Base-by-base conservation (phyloP, 2,329 filamentous ascomycete genomes). In the Fusarium acutatum region DNA sequence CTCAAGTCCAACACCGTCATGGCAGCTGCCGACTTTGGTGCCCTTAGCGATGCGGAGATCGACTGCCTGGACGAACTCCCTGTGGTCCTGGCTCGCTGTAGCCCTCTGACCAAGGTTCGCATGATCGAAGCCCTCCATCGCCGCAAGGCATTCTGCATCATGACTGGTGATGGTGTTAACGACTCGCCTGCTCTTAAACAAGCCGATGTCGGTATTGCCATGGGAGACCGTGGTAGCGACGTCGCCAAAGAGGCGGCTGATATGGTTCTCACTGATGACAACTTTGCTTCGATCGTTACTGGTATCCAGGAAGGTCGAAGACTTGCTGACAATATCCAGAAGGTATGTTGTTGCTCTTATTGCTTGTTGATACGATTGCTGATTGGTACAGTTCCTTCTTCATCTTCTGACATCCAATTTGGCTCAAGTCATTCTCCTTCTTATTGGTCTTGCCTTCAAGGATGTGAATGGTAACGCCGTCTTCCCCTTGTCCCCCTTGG, bases 191-290 rank as follows among this genome's bases (percentile, higher is more conserved):
- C 92, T 2, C 85, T 94, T 32, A 93, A 93, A 79, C 88, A 91
- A 75, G 90, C 92, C 10, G 92, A 94, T 76, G 91, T 94, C 22
- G 92, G 92, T 77, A 94, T 94, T 73, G 92, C 92, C 71, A 94
- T 94, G 92, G 91, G 92, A 53, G 84, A 90, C 71, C 86, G 90
- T 46, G 92, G 92, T 22, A 92, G 89, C 49, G 92, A 94, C 78
- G 92, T 94, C 15, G 92, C 92, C 70, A 94, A 93, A 77, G 91
- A 96, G 82, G 94, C 94, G 6, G 92, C 93, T 3, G 94, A 97
- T 78, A 96, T 97, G 87, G 93, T 97, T 40, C 85, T 97, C 44
- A 95, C 93, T 0, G 94, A 96, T 79, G 94, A 96, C 81, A 95
- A 97, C 82, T 97, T 97, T 79, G 93, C 94, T 17, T 94, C 92